Evolutionary conservation across 176 grass and related monocot species (phyloP).

Genomic region (sorghum (Sorghum bicolor)): DNA sequence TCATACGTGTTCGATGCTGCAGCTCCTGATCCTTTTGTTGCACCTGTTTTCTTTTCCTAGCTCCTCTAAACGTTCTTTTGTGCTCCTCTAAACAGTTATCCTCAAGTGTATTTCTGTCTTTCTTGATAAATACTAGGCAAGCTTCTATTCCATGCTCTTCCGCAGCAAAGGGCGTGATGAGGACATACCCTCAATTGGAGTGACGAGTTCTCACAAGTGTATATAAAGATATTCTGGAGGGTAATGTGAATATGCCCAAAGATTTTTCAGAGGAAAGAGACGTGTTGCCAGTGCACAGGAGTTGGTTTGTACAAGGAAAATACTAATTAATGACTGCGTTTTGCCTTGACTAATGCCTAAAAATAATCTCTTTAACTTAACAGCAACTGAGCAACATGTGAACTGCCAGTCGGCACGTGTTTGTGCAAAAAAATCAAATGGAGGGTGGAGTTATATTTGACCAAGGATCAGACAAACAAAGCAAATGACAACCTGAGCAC

Average conservation of each 20-base stretch:
- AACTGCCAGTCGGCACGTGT: background rate
- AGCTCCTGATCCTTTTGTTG: no score
- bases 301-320: background rate
- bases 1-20: no score
- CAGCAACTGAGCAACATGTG: background rate
- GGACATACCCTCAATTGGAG: background rate
- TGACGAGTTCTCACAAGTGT: background rate
- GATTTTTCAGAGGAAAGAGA: background rate
- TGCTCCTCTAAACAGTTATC: no score
- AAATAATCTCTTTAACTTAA: background rate
- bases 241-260: background rate
- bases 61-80: no score
- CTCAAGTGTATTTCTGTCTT: no score
- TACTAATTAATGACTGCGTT: background rate
- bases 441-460: background rate
- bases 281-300: background rate
- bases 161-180: no score
- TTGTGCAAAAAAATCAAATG: background rate
- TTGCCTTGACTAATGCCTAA: background rate
- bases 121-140: no score
- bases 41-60: no score
- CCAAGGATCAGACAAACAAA: background rate
- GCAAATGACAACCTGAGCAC: background rate
- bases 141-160: no score
- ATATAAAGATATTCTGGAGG: background rate